A percentile compares a stretch with the other conserved stretches of the same genome.
Evolutionary conservation across 768 basidiomycete genomes (phyloP).

Genomic region (Rhizopogon rudus): DNA sequence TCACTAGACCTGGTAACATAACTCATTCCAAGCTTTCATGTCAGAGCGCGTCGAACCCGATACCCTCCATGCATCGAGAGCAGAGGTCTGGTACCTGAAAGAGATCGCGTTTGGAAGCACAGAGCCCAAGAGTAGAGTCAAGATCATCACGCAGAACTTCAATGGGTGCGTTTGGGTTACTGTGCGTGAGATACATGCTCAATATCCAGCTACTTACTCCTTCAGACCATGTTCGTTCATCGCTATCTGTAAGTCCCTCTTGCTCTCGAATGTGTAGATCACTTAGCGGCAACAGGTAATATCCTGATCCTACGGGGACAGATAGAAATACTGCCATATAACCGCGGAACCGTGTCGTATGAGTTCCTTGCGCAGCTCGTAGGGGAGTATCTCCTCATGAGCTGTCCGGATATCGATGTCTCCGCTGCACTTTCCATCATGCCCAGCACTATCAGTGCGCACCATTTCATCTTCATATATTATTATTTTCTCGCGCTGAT

Average conservation of each 20-base stretch:
- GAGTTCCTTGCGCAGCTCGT: slow-evolving; percentile 80
- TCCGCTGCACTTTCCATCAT: slow-evolving; percentile 25
- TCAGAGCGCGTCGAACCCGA: slow-evolving; percentile 10
- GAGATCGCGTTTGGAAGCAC: slow-evolving; percentile 45
- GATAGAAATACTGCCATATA: slow-evolving; percentile 64
- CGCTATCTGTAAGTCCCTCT: slow-evolving; percentile 62
- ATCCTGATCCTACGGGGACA: slow-evolving; percentile 83
- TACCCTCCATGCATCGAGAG: slow-evolving; percentile 22
- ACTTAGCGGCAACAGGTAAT: slow-evolving; percentile 51
- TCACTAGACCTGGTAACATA: too few species aligned
- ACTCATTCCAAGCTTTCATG: slow-evolving; percentile 5
- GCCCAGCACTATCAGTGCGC: slow-evolving; percentile 72
- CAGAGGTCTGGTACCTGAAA: slow-evolving; percentile 79
- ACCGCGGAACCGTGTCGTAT: slow-evolving; percentile 73
- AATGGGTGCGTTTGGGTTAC: slow-evolving; percentile 55
- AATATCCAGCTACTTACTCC: neutral
- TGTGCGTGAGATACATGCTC: neutral
- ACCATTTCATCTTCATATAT: neutral
- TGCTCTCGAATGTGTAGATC: neutral
- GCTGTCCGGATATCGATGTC: slow-evolving; percentile 40
- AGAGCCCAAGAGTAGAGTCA: slow-evolving; percentile 29
- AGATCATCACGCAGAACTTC: slow-evolving; percentile 79
- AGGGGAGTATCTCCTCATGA: slow-evolving; percentile 71
- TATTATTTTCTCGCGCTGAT: too few species aligned
- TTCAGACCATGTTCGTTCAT: slow-evolving; percentile 86